A percentile compares a stretch with the other conserved stretches of the same genome.
phyloP scores from a whole-genome alignment of 768 basidiomycete species.

The Panaeolus cyanescens region DNA sequence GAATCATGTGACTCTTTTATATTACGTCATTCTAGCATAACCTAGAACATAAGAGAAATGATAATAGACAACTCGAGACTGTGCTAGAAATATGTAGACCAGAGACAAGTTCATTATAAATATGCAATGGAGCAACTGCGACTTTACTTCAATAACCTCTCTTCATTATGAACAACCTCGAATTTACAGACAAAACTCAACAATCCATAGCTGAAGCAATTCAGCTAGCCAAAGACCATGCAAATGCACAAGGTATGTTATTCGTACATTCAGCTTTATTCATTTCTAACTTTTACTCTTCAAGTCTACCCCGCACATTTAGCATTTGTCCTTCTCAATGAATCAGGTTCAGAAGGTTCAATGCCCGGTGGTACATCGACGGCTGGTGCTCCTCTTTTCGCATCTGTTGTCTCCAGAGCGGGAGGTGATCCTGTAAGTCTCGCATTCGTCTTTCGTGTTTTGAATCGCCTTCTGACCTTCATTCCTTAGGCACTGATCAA shows the following conservation, averaged over 20 bases:
- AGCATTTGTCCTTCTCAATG: slow-evolving; percentile 79
- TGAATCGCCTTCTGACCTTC: not conserved
- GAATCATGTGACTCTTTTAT: not conserved
- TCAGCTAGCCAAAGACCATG: slow-evolving; percentile 83
- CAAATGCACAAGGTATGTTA: slow-evolving; percentile 72
- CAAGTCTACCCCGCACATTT: slow-evolving; percentile 86
- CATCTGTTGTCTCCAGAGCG: slow-evolving; percentile 76
- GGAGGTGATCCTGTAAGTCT: slow-evolving; percentile 80
- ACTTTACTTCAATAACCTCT: not conserved
- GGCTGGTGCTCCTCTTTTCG: slow-evolving; percentile 61
- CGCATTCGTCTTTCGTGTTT: not conserved
- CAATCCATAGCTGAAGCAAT: slow-evolving; percentile 69
- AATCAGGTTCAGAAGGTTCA: slow-evolving; percentile 39
- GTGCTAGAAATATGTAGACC: slow-evolving; percentile 16
- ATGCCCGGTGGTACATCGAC: slow-evolving; percentile 34
- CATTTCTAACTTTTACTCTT: slow-evolving; percentile 8
- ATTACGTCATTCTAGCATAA: slow-evolving; percentile 1
- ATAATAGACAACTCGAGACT: slow-evolving; percentile 19
- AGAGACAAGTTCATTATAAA: slow-evolving; percentile 34
- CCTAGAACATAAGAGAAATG: slow-evolving; percentile 8
- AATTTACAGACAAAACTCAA: slow-evolving; percentile 86
- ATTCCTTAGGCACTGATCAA: slow-evolving; percentile 54
- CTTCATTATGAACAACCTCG: slow-evolving; percentile 54
- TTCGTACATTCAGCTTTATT: not conserved
- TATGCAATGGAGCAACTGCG: too few relatives aligned